A percentile compares a stretch with the other conserved stretches of the same genome.
Evolutionary conservation across 1,139 yeast genomes (phyloP).

Genomic region (Zygosaccharomyces pseudobailii): DNA sequence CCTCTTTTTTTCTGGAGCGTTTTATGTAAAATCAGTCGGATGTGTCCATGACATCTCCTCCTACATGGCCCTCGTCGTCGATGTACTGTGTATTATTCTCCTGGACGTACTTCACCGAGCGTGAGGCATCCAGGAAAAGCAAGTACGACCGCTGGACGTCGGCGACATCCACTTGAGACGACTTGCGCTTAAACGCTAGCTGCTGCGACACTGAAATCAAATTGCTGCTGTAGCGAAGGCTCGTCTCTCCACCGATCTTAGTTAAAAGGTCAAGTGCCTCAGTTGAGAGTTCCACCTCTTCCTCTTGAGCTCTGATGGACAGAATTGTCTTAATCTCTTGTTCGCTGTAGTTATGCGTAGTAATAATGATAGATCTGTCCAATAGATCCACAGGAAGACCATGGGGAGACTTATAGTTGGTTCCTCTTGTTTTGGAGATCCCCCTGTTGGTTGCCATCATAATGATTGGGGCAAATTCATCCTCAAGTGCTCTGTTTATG

Average conservation of each 20-base stretch:
- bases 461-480: conserved; percentile 93
- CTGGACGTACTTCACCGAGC: conserved; percentile 78
- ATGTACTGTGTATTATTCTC: conserved; percentile 65
- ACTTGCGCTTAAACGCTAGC: conserved; percentile 76
- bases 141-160: conserved; percentile 87
- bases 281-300: conserved; percentile 77
- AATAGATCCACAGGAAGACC: conserved; percentile 93
- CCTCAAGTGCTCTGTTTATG: conserved; percentile 93
- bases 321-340: conserved; percentile 85
- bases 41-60: conserved; percentile 32
- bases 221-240: conserved; percentile 89
- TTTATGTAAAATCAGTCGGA: conserved; percentile 17
- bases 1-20: not conserved
- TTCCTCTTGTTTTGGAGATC: conserved; percentile 85
- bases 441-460: conserved; percentile 99
- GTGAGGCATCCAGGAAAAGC: conserved; percentile 78
- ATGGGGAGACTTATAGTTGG: conserved; percentile 90
- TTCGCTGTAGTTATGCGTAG: conserved; percentile 69
- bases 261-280: conserved; percentile 89
- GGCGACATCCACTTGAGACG: conserved; percentile 62
- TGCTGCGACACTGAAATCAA: conserved; percentile 85
- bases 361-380: conserved; percentile 90
- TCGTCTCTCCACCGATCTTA: conserved; percentile 88
- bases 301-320: conserved; percentile 91
- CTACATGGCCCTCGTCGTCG: conserved; percentile 64